Percentiles rank a stretch among this genome's conserved stretches.
Evolutionary conservation across 306 rosid species (phyloP).

Genomic region (Inga laurina): DNA sequence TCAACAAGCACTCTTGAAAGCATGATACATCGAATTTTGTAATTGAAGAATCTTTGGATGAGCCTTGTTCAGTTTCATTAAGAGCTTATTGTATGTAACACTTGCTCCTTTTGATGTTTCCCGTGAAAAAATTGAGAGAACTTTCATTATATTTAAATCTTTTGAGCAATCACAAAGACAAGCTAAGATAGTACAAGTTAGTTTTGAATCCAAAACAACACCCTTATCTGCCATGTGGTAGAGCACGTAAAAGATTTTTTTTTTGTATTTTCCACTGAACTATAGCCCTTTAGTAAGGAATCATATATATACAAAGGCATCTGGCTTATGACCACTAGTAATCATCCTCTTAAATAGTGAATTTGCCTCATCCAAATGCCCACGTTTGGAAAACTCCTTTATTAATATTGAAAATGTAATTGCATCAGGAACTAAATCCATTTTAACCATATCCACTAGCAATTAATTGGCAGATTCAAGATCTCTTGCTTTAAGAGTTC

Average conservation of each 20-base stretch:
- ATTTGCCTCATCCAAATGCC: constrained; percentile 64
- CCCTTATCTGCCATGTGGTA: constrained; percentile 67
- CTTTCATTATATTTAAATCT: constrained; percentile 48
- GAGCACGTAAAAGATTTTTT: constrained; percentile 50
- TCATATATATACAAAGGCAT: constrained; percentile 38
- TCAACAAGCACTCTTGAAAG: constrained; percentile 24
- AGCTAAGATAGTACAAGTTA: constrained; percentile 63
- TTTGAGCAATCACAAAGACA: constrained; percentile 57
- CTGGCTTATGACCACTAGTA: constrained; percentile 57
- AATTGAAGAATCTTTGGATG: constrained; percentile 63
- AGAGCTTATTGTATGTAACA: constrained; percentile 50
- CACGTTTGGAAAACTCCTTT: constrained; percentile 59
- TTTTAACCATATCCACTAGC: constrained; percentile 55
- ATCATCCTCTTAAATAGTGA: constrained; percentile 63
- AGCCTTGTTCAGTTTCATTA: constrained; percentile 50
- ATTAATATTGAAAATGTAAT: constrained; percentile 68
- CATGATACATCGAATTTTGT: constrained; percentile 26
- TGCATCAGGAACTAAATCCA: constrained; percentile 57
- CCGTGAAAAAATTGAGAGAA: constrained; percentile 60
- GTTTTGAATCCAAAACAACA: constrained; percentile 59
- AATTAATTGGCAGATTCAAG: constrained; percentile 51
- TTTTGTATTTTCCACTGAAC: no score
- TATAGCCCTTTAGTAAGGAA: no score
- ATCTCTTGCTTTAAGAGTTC: constrained; percentile 70
- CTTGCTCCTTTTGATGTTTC: constrained; percentile 43